A percentile compares a stretch with the other conserved stretches of the same genome.
Conservation (phyloP, 768 basidiomycete genomes). For the Phylloporus scabripes region DNA sequence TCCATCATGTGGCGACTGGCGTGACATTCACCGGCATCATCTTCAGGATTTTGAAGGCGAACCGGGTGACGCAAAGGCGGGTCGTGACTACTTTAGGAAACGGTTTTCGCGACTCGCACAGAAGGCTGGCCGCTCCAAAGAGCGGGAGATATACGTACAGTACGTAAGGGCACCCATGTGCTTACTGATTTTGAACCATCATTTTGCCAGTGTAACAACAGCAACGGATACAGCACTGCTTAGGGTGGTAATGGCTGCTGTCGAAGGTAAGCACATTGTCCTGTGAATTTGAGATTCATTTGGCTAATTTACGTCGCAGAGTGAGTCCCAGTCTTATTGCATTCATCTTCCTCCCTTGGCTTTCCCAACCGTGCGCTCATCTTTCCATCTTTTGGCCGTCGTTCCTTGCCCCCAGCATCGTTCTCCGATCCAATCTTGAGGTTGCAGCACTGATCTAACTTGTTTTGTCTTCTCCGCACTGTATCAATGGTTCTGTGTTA, state of each 20-base stretch:
- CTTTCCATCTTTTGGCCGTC: conserved; percentile 13
- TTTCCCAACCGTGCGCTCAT: conserved; percentile 25
- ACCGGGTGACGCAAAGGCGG: conserved; percentile 62
- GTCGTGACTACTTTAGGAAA: conserved; percentile 85
- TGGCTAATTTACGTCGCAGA: conserved; percentile 38
- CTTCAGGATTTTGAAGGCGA: conserved; percentile 80
- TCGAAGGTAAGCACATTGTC: conserved; percentile 64
- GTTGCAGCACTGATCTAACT: conserved; percentile 30
- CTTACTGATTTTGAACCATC: conserved; percentile 6
- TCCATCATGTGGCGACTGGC: neutral
- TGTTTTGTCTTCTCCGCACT: conserved; percentile 17
- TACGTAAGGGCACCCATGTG: conserved; percentile 37
- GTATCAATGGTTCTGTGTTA: conserved; percentile 12
- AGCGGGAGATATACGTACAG: conserved; percentile 93
- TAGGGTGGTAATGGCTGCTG: conserved; percentile 91
- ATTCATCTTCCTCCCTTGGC: conserved; percentile 18
- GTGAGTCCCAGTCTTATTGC: conserved; percentile 48
- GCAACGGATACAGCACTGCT: conserved; percentile 88
- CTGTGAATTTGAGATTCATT: neutral
- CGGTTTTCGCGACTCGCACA: conserved; percentile 79
- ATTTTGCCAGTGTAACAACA: conserved; percentile 62
- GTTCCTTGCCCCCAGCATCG: conserved; percentile 26
- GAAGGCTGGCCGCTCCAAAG: conserved; percentile 78
- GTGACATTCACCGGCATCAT: conserved; percentile 1
- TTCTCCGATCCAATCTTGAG: conserved; percentile 35